Conservation (phyloP, 108 stramenopile species). For the Skeletonema grethae region DNA sequence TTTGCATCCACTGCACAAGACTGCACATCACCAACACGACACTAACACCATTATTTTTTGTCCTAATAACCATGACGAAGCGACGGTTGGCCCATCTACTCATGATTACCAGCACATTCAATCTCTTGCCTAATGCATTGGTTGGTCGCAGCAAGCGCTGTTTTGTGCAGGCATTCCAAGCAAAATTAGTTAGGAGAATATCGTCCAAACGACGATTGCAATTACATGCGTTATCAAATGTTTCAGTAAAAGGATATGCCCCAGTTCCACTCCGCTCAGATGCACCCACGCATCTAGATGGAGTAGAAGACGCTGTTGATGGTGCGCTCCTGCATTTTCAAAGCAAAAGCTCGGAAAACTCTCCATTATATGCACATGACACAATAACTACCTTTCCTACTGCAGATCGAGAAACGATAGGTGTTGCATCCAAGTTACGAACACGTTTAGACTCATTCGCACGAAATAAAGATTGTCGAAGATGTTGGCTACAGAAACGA, state of each 20-base stretch:
- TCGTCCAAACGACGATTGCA: neutral
- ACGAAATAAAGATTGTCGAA: constrained; percentile 58
- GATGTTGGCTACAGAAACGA: constrained; percentile 72
- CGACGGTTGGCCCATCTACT: neutral
- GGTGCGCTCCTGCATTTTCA: neutral
- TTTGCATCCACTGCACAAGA: too few species aligned
- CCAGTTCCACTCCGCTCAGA: constrained; percentile 11
- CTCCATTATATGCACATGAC: constrained; percentile 10
- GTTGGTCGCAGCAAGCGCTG: neutral
- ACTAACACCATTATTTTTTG: too few species aligned
- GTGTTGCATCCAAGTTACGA: constrained; percentile 52
- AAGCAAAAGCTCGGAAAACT: neutral
- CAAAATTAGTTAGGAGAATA: neutral
- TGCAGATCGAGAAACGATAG: constrained; percentile 58
- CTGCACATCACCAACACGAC: too few species aligned
- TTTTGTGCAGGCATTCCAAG: neutral
- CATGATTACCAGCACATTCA: neutral
- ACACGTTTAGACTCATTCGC: constrained; percentile 44
- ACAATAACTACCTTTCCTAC: constrained; percentile 52
- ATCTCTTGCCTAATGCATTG: neutral
- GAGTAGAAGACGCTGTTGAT: constrained; percentile 21
- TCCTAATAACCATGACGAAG: neutral
- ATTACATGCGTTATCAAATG: neutral
- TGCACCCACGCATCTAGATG: constrained; percentile 14
- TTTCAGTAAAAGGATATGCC: neutral